phyloP scores from a whole-genome alignment of 2,329 filamentous ascomycete genomes.

The Curvularia sp. region DNA sequence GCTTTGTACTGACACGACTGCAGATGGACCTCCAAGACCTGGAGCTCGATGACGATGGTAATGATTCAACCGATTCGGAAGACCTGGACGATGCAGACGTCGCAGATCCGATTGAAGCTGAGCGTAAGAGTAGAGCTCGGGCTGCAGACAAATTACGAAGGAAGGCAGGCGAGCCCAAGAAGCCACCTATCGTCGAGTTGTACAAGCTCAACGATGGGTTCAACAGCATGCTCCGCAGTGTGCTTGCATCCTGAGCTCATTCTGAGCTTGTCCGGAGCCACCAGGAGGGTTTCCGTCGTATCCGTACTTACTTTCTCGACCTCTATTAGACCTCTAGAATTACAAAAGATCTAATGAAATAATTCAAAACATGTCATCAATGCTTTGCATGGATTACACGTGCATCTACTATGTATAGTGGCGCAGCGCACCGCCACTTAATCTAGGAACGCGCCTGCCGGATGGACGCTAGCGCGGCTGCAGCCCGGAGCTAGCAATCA shows the following conservation, averaged over 20 bases:
- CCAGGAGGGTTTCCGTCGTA: background rate
- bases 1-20: constrained; percentile 14
- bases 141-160: constrained; percentile 80
- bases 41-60: constrained; percentile 73
- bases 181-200: constrained; percentile 80
- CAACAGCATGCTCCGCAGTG: constrained; percentile 78
- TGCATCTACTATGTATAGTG: background rate
- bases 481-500: constrained; percentile 23
- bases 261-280: background rate
- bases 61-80: constrained; percentile 64
- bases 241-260: constrained; percentile 65
- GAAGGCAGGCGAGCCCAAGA: constrained; percentile 81
- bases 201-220: constrained; percentile 82
- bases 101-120: constrained; percentile 84
- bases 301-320: background rate
- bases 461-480: constrained; percentile 27
- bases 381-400: background rate
- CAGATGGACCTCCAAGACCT: constrained; percentile 82
- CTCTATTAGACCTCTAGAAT: background rate
- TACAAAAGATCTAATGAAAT: constrained; percentile 6
- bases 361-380: background rate
- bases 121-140: constrained; percentile 77
- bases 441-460: constrained; percentile 18
- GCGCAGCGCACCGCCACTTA: constrained; percentile 20
- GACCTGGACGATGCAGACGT: constrained; percentile 71